Evolutionary conservation across 441 rosid species (phyloP), one percentile per base, ranked within the genome.

Genomic region (Eutrema salsugineum): DNA sequence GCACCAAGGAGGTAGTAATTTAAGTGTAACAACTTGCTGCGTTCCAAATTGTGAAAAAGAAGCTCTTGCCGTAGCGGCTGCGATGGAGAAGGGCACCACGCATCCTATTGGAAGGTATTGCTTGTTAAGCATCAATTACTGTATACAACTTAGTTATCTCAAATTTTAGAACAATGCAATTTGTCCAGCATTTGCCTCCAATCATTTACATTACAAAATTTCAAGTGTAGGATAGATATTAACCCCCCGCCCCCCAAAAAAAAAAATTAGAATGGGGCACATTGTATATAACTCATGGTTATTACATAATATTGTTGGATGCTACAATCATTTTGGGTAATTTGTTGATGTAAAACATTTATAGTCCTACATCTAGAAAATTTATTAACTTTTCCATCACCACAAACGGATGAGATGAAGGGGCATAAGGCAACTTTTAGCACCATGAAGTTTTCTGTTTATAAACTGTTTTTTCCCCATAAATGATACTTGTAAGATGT

Each of bases 41-140:
- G 73, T 69, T 68, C 97, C 98, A 36, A 83, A 66, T 73, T 93
- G 98, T 83, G 98, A 93, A 79, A 85, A 83, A 66, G 94, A 93
- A 86, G 98, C 98, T 71, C 96, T 93, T 60, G 98, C 97, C 33
- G 91, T 93, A 30, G 98, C 98, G 17, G 91, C 98, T 79, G 97
- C 98, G 3, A 88, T 93, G 98, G 97, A 93, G 81, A 93, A 89
- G 88, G 98, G 98, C 57, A 91, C 98, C 39, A 93, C 98, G 59
- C 98, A 93, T 74, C 98, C 98, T 63, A 93, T 93, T 73, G 98
- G 98, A 81, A 93, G 98, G 97, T 89, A 83, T 68, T 47, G 19
- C 66, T 53, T 40, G 42, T n/a, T 15, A 63, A 40, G 6, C 47
- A 44, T 47, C 40, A 69, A 16, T 11, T 30, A 8, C 14, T 55